phyloP scores from a whole-genome alignment of 352 stramenopile genomes.

The Pythium sp. region DNA sequence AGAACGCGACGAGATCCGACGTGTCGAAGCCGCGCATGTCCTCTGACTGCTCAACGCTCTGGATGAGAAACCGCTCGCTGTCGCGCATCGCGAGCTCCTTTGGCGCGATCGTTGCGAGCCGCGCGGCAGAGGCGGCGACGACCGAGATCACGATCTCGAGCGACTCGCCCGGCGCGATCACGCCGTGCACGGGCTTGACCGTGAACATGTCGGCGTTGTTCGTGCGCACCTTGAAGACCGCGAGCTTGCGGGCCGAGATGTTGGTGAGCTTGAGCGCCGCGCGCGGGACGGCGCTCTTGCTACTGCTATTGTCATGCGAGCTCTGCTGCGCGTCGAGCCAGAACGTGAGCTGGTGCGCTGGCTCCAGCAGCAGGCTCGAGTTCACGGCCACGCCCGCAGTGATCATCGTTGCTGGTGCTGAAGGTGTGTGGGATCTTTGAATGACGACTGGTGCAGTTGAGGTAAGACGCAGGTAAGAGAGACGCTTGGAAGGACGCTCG shows the following conservation, averaged over 20 bases:
- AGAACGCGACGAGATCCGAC: slow-evolving; percentile 39
- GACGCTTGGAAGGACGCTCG: neutral
- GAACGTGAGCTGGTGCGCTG: slow-evolving; percentile 57
- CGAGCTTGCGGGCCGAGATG: slow-evolving; percentile 50
- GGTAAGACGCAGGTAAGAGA: neutral
- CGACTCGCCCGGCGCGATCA: slow-evolving; percentile 40
- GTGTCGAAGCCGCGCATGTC: slow-evolving; percentile 45
- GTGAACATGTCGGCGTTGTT: slow-evolving; percentile 75
- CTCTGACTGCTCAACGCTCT: slow-evolving; percentile 47
- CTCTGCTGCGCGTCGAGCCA: slow-evolving; percentile 13
- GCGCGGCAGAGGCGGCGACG: slow-evolving; percentile 25
- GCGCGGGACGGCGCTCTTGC: neutral
- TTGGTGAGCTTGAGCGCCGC: slow-evolving; percentile 46
- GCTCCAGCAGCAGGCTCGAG: slow-evolving; percentile 75
- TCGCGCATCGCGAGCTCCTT: slow-evolving; percentile 32
- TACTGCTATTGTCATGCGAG: neutral
- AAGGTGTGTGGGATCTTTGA: neutral
- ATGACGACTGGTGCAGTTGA: neutral
- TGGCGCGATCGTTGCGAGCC: slow-evolving; percentile 33
- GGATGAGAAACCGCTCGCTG: slow-evolving; percentile 52
- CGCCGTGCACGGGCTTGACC: slow-evolving; percentile 62
- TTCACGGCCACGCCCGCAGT: slow-evolving; percentile 63
- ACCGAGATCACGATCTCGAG: slow-evolving; percentile 41
- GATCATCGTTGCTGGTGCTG: slow-evolving; percentile 40
- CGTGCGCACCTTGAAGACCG: slow-evolving; percentile 77